Base-by-base conservation (phyloP, 2,329 filamentous ascomycete species). In the Cryphonectria carpinicola region DNA sequence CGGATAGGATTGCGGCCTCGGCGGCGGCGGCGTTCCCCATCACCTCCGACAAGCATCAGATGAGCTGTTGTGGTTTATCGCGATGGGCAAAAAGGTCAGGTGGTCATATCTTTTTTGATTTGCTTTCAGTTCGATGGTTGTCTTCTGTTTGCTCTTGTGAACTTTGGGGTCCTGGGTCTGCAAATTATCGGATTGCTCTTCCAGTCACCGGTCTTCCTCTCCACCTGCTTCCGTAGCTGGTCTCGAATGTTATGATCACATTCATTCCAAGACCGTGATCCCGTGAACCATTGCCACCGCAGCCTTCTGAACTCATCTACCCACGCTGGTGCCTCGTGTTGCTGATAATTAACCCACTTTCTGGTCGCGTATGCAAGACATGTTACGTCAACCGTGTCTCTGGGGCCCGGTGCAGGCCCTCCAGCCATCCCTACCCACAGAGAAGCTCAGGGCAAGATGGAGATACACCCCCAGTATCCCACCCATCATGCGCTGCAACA, bases 61-160 rank as follows among this genome's bases (percentile, higher is more conserved):
- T 66, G 69, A 58, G 62, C 37, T 43, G 41, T 67, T 61, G 56
- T 71, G 66, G 65, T 54, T 25, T 54, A 43, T 66, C 71, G 28
- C 28, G 70, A 66, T 32, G 39, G 66, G 71, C 56, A 70, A 65
- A 56, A 68, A 60, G 65, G 66, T 61, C 61, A 68, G 56, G 58
- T 25, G n/a, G 11, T 13, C 43, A 35, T n/a, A 17, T 17, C 32
- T 32, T 17, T 39, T 39, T 37, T 39, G 22, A 11, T 39, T 61
- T n/a, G 3, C 32, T 61, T 25, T 19, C 32, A 61, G 32, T 39
- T 25, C 17, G 35, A n/a, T 32, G 32, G 7, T n/a, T 35, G 60
- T n/a, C 28, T 58, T 58, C 28, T 63, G 8, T 69, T 35, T 63
- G 14, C 67, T 61, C 43, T 41, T 22, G 10, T 19, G 22, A 37